phyloP scores from a whole-genome alignment of 2,329 filamentous ascomycete genomes.

The Aspergillus tamarii region DNA sequence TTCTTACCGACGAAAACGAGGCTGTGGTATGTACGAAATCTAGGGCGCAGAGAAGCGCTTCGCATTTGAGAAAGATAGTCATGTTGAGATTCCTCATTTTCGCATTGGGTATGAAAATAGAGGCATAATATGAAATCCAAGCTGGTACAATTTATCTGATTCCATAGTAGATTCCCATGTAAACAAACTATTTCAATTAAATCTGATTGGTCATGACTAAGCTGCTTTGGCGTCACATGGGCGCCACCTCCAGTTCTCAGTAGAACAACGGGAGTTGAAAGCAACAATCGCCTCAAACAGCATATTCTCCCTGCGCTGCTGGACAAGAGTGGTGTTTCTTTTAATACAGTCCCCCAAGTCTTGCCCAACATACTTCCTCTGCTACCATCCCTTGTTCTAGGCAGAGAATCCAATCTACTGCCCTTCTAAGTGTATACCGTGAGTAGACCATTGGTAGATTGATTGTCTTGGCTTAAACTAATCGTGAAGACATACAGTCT shows the following conservation, averaged over 20 bases:
- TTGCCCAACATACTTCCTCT: not conserved
- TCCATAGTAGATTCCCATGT: not conserved
- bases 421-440: not conserved
- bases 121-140: not conserved
- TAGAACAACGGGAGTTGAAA: not conserved
- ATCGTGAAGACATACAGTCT: not conserved
- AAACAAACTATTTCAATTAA: not conserved
- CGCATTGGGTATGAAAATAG: not conserved
- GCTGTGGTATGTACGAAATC: not conserved
- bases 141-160: not conserved
- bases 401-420: not conserved
- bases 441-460: not conserved
- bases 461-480: not conserved
- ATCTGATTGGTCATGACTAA: not conserved
- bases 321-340: not conserved
- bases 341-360: too few species aligned
- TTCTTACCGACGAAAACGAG: constrained; percentile 1
- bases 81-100: not conserved
- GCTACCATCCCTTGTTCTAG: not conserved
- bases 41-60: not conserved
- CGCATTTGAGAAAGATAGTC: not conserved
- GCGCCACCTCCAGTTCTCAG: not conserved
- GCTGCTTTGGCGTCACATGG: not conserved
- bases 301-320: not conserved
- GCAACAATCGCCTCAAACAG: not conserved